A percentile compares a stretch with the other conserved stretches of the same genome.
phyloP scores from a whole-genome alignment of 2,329 filamentous ascomycete species.

The Scytalidium sp. region DNA sequence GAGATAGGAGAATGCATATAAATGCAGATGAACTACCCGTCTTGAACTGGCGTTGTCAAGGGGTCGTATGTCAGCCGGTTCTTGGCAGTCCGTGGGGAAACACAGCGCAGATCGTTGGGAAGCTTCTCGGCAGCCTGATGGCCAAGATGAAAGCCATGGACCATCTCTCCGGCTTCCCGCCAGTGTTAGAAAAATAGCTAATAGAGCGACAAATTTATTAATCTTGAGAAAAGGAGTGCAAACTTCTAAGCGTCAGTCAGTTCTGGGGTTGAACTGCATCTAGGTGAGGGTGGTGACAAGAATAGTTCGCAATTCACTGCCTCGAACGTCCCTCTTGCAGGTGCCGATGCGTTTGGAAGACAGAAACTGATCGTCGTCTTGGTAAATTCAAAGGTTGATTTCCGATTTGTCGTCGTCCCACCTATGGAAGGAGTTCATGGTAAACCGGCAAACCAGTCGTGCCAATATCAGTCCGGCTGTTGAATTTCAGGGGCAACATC shows the following conservation, averaged over 20 bases:
- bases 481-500: too few relatives aligned
- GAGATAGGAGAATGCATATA: too few relatives aligned
- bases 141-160: too few relatives aligned
- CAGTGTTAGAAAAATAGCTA: neutral
- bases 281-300: neutral
- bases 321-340: too few relatives aligned
- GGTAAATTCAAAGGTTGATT: too few relatives aligned
- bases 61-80: slow-evolving; percentile 5
- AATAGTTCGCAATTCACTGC: neutral
- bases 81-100: neutral
- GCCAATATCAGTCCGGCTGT: too few relatives aligned
- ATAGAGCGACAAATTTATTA: neutral
- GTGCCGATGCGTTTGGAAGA: too few relatives aligned
- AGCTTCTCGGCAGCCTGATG: neutral
- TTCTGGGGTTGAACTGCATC: neutral
- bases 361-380: too few relatives aligned
- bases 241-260: neutral
- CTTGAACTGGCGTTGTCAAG: slow-evolving; percentile 8
- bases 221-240: neutral
- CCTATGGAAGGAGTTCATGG: too few relatives aligned
- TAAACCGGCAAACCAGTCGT: too few relatives aligned
- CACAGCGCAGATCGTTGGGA: too few relatives aligned
- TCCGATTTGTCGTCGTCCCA: too few relatives aligned
- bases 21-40: slow-evolving; percentile 1
- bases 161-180: neutral